Base-by-base conservation (phyloP, 2,329 filamentous ascomycete species). In the Venturia pyrina region DNA sequence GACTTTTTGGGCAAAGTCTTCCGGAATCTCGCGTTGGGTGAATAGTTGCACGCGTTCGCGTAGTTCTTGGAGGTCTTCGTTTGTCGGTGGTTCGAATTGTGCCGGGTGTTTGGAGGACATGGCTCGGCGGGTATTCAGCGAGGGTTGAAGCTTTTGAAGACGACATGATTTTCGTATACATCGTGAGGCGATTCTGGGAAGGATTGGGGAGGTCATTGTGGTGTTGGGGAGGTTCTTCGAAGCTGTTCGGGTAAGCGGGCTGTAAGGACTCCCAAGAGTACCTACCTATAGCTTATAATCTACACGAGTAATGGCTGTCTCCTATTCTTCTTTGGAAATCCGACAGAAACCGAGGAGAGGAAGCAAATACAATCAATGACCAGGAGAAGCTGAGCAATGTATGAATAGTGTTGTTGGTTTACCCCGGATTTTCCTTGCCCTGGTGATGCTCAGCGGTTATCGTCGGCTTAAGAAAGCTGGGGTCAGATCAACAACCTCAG, bases 31-130 rank as follows among this genome's bases (percentile, higher is more conserved):
- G 72, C 93, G 87, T 67, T 90, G 87, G 81, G 90, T 87, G 73
- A 99, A 99, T 66, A 97, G 93, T 71, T 92, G 90, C 37, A 96
- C 91, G 34, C 89, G 82, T 72, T 93, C 90, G 66, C 92, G 86
- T 67, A 96, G 81, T 78, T 96, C 91, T 28, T 87, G 78, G 8
- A 96, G 83, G 66, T 96, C 92, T 66, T 87, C 83, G 57, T 85
- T 79, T 0, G 88, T 83, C 0, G 92, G 92, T 13, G 88, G 80
- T 66, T 79, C 79, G 77, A 91, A 92, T 73, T 83, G 85, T 69
- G 80, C 80, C 3, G 87, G 86, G 72, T 89, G 87, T 74, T 90
- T 90, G 28, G 83, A 85, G 19, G 91, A 92, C 66, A 86, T 83
- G 69, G 77, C 70, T 63, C 79, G 24, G 13, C 44, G 67, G 0